phyloP scores from a whole-genome alignment of 2,329 filamentous ascomycete genomes.

The Neofusicoccum kwambonambiense region DNA sequence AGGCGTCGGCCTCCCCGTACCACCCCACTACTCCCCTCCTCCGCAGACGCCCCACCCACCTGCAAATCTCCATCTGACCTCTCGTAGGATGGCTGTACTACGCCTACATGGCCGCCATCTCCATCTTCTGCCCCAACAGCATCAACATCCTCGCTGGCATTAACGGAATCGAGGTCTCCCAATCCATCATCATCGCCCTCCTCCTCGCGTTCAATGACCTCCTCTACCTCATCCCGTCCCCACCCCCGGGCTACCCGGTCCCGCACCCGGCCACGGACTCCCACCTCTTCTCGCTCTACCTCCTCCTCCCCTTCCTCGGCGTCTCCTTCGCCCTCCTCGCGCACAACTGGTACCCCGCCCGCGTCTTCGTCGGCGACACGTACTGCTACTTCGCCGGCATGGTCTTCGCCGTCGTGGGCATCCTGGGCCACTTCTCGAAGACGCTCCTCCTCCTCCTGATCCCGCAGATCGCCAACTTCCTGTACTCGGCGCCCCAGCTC shows the following conservation, averaged over 20 bases:
- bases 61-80: neutral
- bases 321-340: conserved; percentile 81
- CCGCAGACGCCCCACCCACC: neutral
- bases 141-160: conserved; percentile 99
- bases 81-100: conserved; percentile 67
- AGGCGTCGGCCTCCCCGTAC: conserved; percentile 14
- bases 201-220: conserved; percentile 83
- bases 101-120: conserved; percentile 90
- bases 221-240: conserved; percentile 74
- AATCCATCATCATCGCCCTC: conserved; percentile 85
- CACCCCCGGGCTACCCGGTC: conserved; percentile 57
- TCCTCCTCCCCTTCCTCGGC: conserved; percentile 89
- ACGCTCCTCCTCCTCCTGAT: conserved; percentile 87
- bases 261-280: conserved; percentile 94
- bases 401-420: conserved; percentile 96
- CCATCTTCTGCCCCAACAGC: conserved; percentile 97
- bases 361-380: conserved; percentile 95
- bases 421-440: conserved; percentile 97
- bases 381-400: conserved; percentile 99
- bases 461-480: conserved; percentile 94
- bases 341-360: conserved; percentile 95
- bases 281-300: conserved; percentile 92
- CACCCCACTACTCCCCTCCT: neutral
- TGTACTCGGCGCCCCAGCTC: conserved; percentile 89
- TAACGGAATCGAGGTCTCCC: conserved; percentile 94